These are phyloP conservation scores for Gossypium stocksii DNA, from an alignment of 345 rosid species.

Conservation along the genomic window DNA sequence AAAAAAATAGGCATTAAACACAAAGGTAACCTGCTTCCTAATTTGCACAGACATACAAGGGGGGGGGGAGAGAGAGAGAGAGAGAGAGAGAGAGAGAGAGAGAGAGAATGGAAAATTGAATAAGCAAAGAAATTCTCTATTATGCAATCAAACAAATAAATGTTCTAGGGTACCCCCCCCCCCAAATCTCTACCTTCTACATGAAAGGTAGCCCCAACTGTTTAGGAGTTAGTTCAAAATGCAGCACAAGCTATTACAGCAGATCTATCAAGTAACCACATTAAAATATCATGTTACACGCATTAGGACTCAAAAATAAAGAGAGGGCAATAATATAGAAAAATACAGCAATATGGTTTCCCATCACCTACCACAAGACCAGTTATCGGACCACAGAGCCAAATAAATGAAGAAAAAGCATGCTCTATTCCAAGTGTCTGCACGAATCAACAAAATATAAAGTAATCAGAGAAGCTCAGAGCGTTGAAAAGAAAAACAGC, in stretches of 20 bases:
- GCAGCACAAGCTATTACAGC: background rate
- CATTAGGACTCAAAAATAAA: background rate
- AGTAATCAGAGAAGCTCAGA: conserved; percentile 17
- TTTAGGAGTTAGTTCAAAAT: background rate
- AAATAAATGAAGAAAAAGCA: conserved; percentile 95
- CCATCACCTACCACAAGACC: conserved; percentile 88
- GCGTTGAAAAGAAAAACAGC: background rate
- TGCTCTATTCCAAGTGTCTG: conserved; percentile 95
- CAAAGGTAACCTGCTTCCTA: background rate
- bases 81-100: background rate
- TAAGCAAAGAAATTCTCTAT: background rate
- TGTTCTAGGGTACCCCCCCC: background rate
- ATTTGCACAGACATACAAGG: background rate
- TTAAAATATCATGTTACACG: background rate
- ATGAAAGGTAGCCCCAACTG: background rate
- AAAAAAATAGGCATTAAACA: background rate
- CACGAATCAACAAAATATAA: conserved; percentile 34
- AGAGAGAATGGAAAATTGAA: background rate
- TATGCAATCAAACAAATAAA: background rate
- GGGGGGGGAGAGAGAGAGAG: background rate
- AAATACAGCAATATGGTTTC: background rate
- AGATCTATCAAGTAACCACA: background rate
- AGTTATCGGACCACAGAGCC: conserved; percentile 97
- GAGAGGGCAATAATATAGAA: background rate
- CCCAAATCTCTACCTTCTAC: background rate